Conservation (phyloP, 371 early-diverging fungal species). For the Rhizopus stolonifer region DNA sequence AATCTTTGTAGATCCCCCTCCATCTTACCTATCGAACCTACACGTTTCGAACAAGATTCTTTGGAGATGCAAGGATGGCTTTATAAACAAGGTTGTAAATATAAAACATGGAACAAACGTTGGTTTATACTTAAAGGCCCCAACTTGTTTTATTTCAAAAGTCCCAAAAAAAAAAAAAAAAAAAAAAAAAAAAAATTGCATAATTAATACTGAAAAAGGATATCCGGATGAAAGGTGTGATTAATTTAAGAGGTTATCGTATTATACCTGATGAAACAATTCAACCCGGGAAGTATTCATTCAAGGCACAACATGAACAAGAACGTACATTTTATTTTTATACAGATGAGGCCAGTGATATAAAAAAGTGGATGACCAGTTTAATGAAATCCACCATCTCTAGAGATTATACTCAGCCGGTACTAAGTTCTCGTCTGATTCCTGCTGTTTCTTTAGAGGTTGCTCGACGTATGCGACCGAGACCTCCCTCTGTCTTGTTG, state of each 20-base stretch:
- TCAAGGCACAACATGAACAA: constrained; percentile 62
- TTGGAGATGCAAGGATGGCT: constrained; percentile 64
- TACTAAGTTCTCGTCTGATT: constrained; percentile 52
- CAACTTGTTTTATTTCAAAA: constrained; percentile 63
- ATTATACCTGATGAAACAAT: constrained; percentile 60
- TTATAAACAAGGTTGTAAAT: constrained; percentile 65
- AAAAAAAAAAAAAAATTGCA: constrained; percentile 30
- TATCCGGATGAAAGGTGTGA: constrained; percentile 53
- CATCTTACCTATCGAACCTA: neutral
- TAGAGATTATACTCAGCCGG: constrained; percentile 50
- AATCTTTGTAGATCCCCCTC: neutral
- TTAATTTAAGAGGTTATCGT: constrained; percentile 56
- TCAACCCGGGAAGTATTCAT: constrained; percentile 62
- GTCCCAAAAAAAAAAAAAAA: constrained; percentile 45
- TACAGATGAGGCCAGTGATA: constrained; percentile 51
- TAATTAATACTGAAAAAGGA: constrained; percentile 18
- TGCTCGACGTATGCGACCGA: constrained; percentile 61
- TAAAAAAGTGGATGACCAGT: constrained; percentile 65
- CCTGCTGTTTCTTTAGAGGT: constrained; percentile 62
- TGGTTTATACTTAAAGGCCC: constrained; percentile 68
- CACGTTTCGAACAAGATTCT: neutral
- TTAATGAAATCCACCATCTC: constrained; percentile 74
- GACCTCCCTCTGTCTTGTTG: constrained; percentile 59
- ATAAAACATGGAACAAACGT: constrained; percentile 66
- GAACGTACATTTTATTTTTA: constrained; percentile 68